Evolutionary conservation across 2,329 filamentous ascomycete genomes (phyloP).

Genomic region (Sporothrix mexicana): DNA sequence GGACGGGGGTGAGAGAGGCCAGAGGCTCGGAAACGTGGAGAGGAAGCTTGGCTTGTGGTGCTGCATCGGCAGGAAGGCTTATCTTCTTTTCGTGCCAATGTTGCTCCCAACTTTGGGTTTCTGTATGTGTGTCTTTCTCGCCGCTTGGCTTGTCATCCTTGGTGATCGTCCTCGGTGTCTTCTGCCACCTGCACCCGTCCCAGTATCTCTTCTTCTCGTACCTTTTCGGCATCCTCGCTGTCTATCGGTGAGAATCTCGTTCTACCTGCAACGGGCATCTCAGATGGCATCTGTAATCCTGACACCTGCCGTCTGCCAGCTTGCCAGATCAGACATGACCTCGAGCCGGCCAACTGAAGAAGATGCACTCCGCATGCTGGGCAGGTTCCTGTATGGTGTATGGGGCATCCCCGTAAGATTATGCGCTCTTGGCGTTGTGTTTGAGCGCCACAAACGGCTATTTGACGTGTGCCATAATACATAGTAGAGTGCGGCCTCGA

Average conservation of each 20-base stretch:
- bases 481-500: neutral
- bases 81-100: neutral
- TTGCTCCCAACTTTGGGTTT: neutral
- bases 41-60: constrained; percentile 25
- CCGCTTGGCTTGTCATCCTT: neutral
- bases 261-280: too few relatives aligned
- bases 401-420: neutral
- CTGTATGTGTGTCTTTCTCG: neutral
- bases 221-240: too few relatives aligned
- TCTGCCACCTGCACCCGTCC: neutral
- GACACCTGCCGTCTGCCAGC: neutral
- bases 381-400: too few relatives aligned
- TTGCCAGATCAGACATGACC: neutral
- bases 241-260: too few relatives aligned
- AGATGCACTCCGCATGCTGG: neutral
- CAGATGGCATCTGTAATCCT: too few relatives aligned
- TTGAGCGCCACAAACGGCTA: constrained; percentile 19
- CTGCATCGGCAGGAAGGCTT: constrained; percentile 9
- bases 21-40: constrained; percentile 1
- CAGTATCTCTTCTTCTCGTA: too few relatives aligned
- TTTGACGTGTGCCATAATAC: neutral
- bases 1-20: neutral
- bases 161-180: neutral
- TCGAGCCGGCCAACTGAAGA: neutral
- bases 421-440: constrained; percentile 11